phyloP scores from a whole-genome alignment of 2,329 filamentous ascomycete species.

The Fusarium dimerum region DNA sequence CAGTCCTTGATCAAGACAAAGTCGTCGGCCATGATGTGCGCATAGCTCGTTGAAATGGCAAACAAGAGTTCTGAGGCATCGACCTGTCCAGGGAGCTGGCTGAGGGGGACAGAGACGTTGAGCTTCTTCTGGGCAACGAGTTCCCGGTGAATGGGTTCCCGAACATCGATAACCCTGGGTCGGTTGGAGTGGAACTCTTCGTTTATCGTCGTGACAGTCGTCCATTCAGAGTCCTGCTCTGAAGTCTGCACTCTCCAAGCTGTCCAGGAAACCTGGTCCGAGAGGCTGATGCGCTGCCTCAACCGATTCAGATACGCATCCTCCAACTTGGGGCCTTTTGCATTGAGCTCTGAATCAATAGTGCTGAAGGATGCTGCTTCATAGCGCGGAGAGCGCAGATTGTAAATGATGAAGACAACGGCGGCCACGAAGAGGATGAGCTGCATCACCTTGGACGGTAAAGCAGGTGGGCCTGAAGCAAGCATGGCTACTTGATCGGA shows the following conservation, averaged over 20 bases:
- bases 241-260: constrained; percentile 35
- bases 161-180: constrained; percentile 30
- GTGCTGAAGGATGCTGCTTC: constrained; percentile 2
- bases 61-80: constrained; percentile 45
- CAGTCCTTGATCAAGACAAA: constrained; percentile 43
- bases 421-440: constrained; percentile 29
- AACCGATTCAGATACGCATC: constrained; percentile 36
- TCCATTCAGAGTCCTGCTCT: constrained; percentile 29
- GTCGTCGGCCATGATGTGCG: constrained; percentile 40
- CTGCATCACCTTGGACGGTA: constrained; percentile 25
- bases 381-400: constrained; percentile 15
- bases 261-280: constrained; percentile 36
- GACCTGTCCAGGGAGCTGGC: constrained; percentile 32
- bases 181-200: constrained; percentile 34
- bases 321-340: constrained; percentile 28
- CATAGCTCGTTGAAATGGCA: constrained; percentile 45
- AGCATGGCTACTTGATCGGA: too few relatives aligned
- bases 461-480: constrained; percentile 22
- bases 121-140: constrained; percentile 33
- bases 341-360: constrained; percentile 13
- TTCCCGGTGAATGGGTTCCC: constrained; percentile 24
- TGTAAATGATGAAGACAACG: constrained; percentile 26
- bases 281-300: constrained; percentile 29
- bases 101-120: constrained; percentile 35
- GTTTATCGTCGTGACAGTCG: constrained; percentile 32